These are phyloP conservation scores for Gaultheria prostrata DNA, from an alignment of 148 eudicot genomes.

Conservation along the genomic window DNA sequence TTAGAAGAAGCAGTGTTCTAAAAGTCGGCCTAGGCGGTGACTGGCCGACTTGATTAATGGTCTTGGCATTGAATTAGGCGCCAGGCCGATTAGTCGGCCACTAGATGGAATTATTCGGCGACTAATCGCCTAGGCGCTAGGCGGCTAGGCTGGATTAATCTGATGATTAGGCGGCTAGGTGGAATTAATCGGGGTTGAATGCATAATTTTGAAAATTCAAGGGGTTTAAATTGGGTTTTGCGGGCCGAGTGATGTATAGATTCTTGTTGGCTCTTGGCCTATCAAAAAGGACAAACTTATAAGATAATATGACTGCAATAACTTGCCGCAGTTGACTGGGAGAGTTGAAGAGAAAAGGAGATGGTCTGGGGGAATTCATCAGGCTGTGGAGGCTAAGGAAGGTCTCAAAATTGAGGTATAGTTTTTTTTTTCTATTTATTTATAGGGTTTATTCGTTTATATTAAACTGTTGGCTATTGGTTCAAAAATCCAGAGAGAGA, in stretches of 20 bases:
- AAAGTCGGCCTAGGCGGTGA: no score
- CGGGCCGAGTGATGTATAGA: not conserved
- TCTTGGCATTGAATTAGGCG: no score
- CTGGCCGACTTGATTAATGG: no score
- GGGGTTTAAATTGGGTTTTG: not conserved
- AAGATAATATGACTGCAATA: not conserved
- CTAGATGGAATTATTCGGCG: no score
- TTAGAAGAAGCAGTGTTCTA: no score
- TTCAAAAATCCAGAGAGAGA: not conserved
- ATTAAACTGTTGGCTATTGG: not conserved
- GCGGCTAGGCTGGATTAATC: no score
- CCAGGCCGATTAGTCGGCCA: no score
- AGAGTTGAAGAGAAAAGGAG: slow-evolving; percentile 97
- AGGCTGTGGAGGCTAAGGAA: slow-evolving; percentile 99
- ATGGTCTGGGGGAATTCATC: slow-evolving; percentile 99
- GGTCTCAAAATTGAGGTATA: slow-evolving; percentile 79
- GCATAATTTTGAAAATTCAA: no score
- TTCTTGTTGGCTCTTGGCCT: not conserved
- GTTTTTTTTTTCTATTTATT: slow-evolving; percentile 3
- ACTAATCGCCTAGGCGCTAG: no score
- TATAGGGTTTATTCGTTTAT: not conserved
- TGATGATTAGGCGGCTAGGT: no score
- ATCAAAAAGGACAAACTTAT: not conserved
- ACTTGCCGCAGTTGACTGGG: slow-evolving; percentile 74
- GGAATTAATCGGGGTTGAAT: no score